Evolutionary conservation across 2,329 filamentous ascomycete species (phyloP), one percentile per base, ranked within the genome.

Genomic region (Diplocarpon rosae): DNA sequence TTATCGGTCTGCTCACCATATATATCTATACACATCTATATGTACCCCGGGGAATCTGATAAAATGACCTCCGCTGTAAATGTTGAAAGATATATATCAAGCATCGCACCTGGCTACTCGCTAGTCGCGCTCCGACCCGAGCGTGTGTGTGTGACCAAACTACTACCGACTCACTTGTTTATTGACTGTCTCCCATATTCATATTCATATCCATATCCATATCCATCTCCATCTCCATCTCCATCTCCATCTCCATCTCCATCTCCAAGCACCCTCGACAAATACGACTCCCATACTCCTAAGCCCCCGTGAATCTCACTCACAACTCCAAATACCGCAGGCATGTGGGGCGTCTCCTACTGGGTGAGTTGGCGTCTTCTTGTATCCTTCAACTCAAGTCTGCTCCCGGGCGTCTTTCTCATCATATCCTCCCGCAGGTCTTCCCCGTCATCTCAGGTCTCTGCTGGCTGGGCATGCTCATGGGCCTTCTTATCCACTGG

Each of bases 371-470:
- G 31, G 24, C 30, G 30, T 31, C 33, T 16, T 27, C 27, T 29
- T 9, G n/a, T 32, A 31, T 27, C 35, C 15, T 39, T 14, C 16
- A 24, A 27, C 16, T 1, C 43, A 20, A 14, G 9, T 17, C n/a
- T 43, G 31, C 27, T 14, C 28, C 20, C 14, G 11, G 39, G 31
- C 11, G 15, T 20, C 32, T 15, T 12, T 28, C 24, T 13, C 16
- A 12, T 29, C 12, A 32, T 39, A 46, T 43, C 31, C 40, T 11
- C 34, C 28, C 47, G 13, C 50, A 62, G 82, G 65, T 82, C 46
- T 70, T 88, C 29, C 85, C 85, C 52, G 66, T 87, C 49, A 70
- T 88, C 53, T 79, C 82, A 38, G 74, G 78, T 52, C 56, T 74
- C 46, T 67, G 76, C 41, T 60, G 60, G 59, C 48, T 60, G 4